Conservation (phyloP, 768 basidiomycete species). For the Kwoniella pini region DNA sequence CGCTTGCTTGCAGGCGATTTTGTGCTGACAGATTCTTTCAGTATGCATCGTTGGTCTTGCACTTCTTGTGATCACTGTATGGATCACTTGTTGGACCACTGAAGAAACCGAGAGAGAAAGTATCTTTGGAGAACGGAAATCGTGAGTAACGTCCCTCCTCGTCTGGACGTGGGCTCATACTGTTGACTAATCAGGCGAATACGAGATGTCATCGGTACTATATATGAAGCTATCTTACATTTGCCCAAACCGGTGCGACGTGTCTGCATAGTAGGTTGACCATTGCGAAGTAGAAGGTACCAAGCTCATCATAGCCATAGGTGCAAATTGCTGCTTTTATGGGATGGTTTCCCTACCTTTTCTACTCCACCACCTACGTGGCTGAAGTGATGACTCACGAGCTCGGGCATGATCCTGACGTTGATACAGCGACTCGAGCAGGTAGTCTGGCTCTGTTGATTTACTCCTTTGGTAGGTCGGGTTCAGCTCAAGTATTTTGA, state of each 20-base stretch:
- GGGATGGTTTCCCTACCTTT: constrained; percentile 98
- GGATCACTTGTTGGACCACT: constrained; percentile 82
- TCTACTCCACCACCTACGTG: constrained; percentile 85
- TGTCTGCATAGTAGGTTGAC: constrained; percentile 64
- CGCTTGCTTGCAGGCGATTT: neutral
- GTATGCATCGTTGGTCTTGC: constrained; percentile 84
- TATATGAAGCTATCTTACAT: constrained; percentile 68
- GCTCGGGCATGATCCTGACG: constrained; percentile 69
- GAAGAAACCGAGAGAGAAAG: constrained; percentile 64
- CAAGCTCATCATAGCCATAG: constrained; percentile 51
- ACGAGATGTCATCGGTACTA: constrained; percentile 75
- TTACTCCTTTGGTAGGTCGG: constrained; percentile 81
- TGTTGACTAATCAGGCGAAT: constrained; percentile 59
- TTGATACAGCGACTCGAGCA: constrained; percentile 76
- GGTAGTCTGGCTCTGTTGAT: constrained; percentile 87
- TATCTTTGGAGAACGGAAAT: constrained; percentile 51
- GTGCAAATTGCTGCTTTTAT: constrained; percentile 95
- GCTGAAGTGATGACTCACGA: constrained; percentile 91
- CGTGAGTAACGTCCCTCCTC: no score
- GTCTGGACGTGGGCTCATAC: no score
- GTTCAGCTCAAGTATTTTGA: no score
- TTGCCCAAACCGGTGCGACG: constrained; percentile 81
- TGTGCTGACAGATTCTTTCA: constrained; percentile 1
- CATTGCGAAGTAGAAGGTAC: neutral
- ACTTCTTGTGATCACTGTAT: constrained; percentile 76